Evolutionary conservation across 495 filamentous ascomycete genomes (phyloP), one percentile per base, ranked within the genome.

Genomic region (Hypoxylon fragiforme): DNA sequence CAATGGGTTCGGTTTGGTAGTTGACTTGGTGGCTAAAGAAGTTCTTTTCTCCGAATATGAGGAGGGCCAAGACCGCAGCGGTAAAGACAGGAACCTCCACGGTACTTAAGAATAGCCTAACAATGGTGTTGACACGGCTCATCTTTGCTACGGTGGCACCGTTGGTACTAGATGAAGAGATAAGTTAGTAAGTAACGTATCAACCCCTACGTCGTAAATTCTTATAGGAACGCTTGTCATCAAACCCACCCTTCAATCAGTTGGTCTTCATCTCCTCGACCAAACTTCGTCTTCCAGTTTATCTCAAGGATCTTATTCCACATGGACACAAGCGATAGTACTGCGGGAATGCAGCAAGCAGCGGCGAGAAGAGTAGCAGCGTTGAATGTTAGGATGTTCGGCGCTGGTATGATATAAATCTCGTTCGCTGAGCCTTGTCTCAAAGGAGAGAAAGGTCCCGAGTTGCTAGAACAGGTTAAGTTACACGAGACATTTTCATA

Each of bases 291-390:
- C 44, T 71, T 77, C 77, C 77, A 81, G 46, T 83, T 83, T 12
- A 75, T 72, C 51, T 81, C 75, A 3, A 82, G 67, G 16, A 85
- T 84, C 54, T 81, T 83, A 42, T 81, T 77, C 77, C 74, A 81
- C 66, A 73, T 86, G 0, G 73, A 79, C n/a, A 75, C 67, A 14
- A 83, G 68, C 3, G 77, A 80, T 0, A 86, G 68, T 20, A 84
- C 74, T 8, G 79, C 79, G 0, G 81, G 82, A 21, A 86, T 73
- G 47, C 79, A 84, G 55, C 80, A 84, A 13, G 74, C 82, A 20
- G 81, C 81, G 1, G 82, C 76, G 1, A 86, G 64, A 4, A 85
- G 75, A 2, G 76, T 81, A 1, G 69, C 76, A 0, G 81, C 75
- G 45, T 74, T 72, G 54, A 84, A 83, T 0, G 73, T 74, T 19